Conservation (phyloP, 106 monocot species). For the Platanthera guangdongensis region DNA sequence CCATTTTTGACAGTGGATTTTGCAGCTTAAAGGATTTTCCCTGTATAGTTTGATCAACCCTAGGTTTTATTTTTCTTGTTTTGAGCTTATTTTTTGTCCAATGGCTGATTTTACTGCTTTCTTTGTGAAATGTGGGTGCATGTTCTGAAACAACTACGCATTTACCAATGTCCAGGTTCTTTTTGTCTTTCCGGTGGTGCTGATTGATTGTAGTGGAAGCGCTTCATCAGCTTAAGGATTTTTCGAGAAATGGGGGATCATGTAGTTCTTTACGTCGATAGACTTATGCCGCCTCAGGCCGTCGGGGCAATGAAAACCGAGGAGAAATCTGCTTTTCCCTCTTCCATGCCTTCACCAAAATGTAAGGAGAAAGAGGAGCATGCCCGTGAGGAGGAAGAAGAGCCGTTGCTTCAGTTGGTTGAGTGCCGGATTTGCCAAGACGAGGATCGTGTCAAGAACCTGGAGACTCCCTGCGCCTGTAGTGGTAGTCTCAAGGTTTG, state of each 20-base stretch:
- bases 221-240: background rate
- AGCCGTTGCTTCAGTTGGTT: conserved; percentile 51
- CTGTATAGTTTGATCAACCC: too few species aligned
- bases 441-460: conserved; percentile 70
- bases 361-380: background rate
- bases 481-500: conserved; percentile 42
- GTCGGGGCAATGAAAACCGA: background rate
- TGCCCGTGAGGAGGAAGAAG: conserved; percentile 31
- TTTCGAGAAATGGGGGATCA: conserved; percentile 28
- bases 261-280: conserved; percentile 20
- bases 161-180: too few species aligned
- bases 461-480: conserved; percentile 58
- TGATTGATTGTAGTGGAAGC: too few species aligned
- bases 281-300: conserved; percentile 1
- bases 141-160: too few species aligned
- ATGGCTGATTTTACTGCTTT: too few species aligned
- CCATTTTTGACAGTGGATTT: too few species aligned
- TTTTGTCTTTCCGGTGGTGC: too few species aligned
- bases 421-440: conserved; percentile 97
- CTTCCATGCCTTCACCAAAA: background rate
- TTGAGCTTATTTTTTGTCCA: too few species aligned
- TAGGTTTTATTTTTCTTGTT: too few species aligned
- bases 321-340: background rate
- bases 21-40: too few species aligned
- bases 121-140: too few species aligned